Base-by-base conservation (phyloP, 176 grass and related monocot genomes). In the Saccharum officinarum region DNA sequence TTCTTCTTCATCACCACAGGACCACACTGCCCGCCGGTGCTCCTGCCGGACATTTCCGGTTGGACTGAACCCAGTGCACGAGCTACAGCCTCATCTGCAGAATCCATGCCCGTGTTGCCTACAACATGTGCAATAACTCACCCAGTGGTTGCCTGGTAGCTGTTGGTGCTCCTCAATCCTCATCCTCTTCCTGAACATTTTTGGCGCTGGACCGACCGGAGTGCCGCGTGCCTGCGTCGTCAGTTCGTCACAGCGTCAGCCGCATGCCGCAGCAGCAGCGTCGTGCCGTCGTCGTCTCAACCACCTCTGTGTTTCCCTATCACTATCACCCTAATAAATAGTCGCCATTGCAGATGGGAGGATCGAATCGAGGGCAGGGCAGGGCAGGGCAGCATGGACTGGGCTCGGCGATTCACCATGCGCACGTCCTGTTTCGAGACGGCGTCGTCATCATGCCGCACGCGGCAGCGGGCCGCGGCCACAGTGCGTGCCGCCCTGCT, bases 281-380 rank as follows among this genome's bases (percentile, higher is more conserved):
- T 6, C 17, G 17, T 16, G 50, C n/a, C 55, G 59, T 62, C 57
- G 59, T 52, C 45, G 60, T 61, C 67, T 63, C 88, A 91, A 91
- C 88, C 28, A 76, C 75, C 80, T 22, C 25, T 17, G 25, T 68
- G 40, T 9, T 61, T 80, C 79, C 38, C 49, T 67, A 45, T 80
- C 79, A 62, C 49, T 67, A 45, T 80, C 79, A 62, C 49, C 70
- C 18, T 66, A 76, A 81, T 94, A 84, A 94, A 77, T 85, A 81
- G 92, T 81, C 88, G 65, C 88, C 86, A 68, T 91, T 88, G 73
- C 63, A 71, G 92, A 86, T 94, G 92, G 49, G 46, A 49, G 70
- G 37, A 77, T 81, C 71, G 86, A 82, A 61, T 25, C 88, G 79
- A 11, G 31, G 42, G 79, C n/a, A 41, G 31, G 71, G 68, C 34